Base-by-base conservation (phyloP, 352 stramenopile genomes). In the Aphanomyces stellatus region DNA sequence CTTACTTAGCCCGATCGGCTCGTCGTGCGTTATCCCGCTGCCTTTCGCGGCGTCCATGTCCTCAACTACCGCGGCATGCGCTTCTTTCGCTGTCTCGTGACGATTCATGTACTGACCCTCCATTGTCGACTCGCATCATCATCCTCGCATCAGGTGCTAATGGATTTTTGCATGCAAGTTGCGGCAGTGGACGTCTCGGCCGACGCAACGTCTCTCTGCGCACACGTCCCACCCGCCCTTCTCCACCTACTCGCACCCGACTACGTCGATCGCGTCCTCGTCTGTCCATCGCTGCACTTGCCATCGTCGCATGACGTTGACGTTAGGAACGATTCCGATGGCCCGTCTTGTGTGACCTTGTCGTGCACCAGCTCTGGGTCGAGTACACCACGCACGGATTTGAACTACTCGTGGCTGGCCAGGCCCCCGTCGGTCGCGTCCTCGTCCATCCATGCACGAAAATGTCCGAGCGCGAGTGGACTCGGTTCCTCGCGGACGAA, bases 341-440 rank as follows among this genome's bases (percentile, higher is more conserved):
- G 60, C 19, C 60, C 10, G n/a, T 8, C 6, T 40, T 67, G 10
- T 56, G 43, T 40, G 33, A 30, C 25, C 6, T n/a, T 10, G 24
- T 67, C 34, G 41, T 57, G 33, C 40, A 40, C 34, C 60, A 67
- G 35, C 43, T 67, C 22, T 67, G 46, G 34, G 13, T 67, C 4
- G 60, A 67, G 25, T 46, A 48, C 49, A 67, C 60, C 17, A 59
- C 49, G 3, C 19, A 42, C 0, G 60, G 60, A 30, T 67, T 49
- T 31, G 60, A 67, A 30, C 43, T 67, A 5, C 17, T 67, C 43
- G 51, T 67, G 7, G 60, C 60, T 30, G 60, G 60, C 22, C 37
- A 49, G 11, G 11, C 60, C 10, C 43, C 60, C 25, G 3, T 11
- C 7, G 49, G 49, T 37, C 60, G 60, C 8, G 13, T 56, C n/a